A percentile compares a stretch with the other conserved stretches of the same genome.
Evolutionary conservation across 495 filamentous ascomycete genomes (phyloP).

Genomic region (Aspergillus leporis): DNA sequence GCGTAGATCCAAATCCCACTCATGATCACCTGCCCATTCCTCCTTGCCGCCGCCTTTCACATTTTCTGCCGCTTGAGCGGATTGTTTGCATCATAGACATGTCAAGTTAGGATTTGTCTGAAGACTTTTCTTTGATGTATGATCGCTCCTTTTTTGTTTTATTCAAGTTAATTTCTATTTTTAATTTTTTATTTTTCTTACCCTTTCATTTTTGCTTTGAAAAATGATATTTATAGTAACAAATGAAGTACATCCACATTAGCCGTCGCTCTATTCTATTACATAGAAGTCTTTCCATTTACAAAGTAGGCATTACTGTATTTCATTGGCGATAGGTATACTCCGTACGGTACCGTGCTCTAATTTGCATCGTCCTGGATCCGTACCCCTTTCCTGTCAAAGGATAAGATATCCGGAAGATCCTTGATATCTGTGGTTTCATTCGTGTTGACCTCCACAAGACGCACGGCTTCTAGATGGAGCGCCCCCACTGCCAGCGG

Average conservation of each 20-base stretch:
- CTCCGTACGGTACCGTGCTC: too few relatives aligned
- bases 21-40: neutral
- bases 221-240: neutral
- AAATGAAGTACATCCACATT: neutral
- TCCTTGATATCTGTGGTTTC: slow-evolving; percentile 82
- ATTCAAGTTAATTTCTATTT: neutral
- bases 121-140: neutral
- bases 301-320: neutral
- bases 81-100: neutral
- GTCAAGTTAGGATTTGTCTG: neutral
- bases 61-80: neutral
- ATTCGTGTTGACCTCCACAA: slow-evolving; percentile 78
- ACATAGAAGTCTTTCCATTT: neutral
- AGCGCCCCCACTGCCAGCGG: slow-evolving; percentile 75
- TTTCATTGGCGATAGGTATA: neutral
- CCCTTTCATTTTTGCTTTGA: neutral
- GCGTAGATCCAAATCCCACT: neutral
- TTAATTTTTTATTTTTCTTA: neutral
- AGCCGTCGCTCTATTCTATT: neutral
- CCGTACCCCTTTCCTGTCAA: slow-evolving; percentile 31
- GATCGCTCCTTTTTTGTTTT: neutral
- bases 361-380: neutral
- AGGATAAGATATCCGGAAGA: slow-evolving; percentile 70
- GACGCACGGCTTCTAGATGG: slow-evolving; percentile 73
- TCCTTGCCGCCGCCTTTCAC: neutral